Evolutionary conservation across 345 rosid genomes (phyloP).

Genomic region (Anacardium occidentale): DNA sequence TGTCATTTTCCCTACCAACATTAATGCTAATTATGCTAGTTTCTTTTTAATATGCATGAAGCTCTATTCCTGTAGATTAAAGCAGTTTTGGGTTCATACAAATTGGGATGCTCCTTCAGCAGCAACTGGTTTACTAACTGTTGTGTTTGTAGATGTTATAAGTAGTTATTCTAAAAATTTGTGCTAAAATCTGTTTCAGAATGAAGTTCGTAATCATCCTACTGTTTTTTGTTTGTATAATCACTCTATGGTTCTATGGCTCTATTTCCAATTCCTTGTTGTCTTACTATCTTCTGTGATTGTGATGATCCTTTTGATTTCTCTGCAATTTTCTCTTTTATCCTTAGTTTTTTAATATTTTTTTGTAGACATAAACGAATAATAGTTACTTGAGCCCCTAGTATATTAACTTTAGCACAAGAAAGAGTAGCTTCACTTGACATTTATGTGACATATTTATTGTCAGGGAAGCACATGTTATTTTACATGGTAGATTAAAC

Average conservation of each 20-base stretch:
- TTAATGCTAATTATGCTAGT: neutral
- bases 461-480: neutral
- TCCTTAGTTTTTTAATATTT: neutral
- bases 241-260: neutral
- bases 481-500: neutral
- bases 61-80: neutral
- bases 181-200: neutral
- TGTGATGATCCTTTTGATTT: neutral
- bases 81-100: neutral
- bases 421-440: neutral
- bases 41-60: neutral
- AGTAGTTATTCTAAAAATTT: neutral
- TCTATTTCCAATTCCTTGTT: neutral
- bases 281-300: neutral
- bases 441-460: neutral
- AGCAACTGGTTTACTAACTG: neutral
- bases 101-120: neutral
- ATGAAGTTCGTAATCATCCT: neutral
- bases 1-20: constrained; percentile 5
- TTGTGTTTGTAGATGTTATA: neutral
- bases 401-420: neutral
- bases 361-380: neutral
- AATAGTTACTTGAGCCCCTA: neutral
- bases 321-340: neutral
- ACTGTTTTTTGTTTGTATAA: neutral